Conservation (phyloP, 108 stramenopile genomes). For the Nitzschia sp. region DNA sequence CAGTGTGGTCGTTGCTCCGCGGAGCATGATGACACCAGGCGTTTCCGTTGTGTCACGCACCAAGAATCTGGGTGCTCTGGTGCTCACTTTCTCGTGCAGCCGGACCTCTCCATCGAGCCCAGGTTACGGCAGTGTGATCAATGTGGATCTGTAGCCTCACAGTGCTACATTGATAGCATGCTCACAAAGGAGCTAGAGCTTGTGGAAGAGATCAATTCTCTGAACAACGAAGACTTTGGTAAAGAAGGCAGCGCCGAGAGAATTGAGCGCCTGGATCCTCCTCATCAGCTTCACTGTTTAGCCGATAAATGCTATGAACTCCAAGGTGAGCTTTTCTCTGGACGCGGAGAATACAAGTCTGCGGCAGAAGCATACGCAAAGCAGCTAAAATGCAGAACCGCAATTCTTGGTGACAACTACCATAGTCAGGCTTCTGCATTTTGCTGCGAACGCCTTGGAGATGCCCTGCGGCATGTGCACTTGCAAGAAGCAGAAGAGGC, state of each 20-base stretch:
- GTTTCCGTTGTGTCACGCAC: slow-evolving; percentile 24
- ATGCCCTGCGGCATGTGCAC: slow-evolving; percentile 32
- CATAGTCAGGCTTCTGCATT: slow-evolving; percentile 34
- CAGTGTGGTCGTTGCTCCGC: slow-evolving; percentile 31
- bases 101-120: slow-evolving; percentile 8
- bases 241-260: slow-evolving; percentile 7
- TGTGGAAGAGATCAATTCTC: slow-evolving; percentile 5
- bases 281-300: slow-evolving; percentile 29
- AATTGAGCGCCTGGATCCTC: slow-evolving; percentile 26
- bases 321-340: slow-evolving; percentile 26
- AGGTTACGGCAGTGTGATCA: slow-evolving; percentile 17
- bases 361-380: slow-evolving; percentile 36
- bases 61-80: slow-evolving; percentile 12
- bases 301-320: slow-evolving; percentile 38
- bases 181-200: slow-evolving; percentile 19
- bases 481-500: slow-evolving; percentile 41
- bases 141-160: slow-evolving; percentile 18
- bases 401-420: slow-evolving; percentile 28
- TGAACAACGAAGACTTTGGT: slow-evolving; percentile 24
- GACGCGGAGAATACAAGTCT: slow-evolving; percentile 25
- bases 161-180: slow-evolving; percentile 18
- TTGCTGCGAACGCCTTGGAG: slow-evolving; percentile 34
- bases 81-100: slow-evolving; percentile 33
- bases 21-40: slow-evolving; percentile 33
- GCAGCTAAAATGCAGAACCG: slow-evolving; percentile 30